Evolutionary conservation across 495 filamentous ascomycete species (phyloP).

Genomic region (Trichoderma asperelloides): DNA sequence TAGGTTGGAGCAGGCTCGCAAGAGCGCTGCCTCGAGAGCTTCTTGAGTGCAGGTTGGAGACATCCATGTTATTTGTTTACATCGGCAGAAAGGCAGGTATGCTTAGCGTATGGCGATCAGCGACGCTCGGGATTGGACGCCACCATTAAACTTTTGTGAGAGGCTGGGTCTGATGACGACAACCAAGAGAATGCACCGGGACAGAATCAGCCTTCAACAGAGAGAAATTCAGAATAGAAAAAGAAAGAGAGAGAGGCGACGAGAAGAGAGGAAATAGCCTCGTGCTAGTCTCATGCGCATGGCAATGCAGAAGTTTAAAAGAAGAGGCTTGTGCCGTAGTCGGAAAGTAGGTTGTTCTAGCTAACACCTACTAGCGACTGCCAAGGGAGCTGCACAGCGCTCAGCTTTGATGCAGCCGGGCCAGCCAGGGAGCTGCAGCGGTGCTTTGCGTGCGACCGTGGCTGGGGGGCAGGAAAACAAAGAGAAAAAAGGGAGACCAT

Average conservation of each 20-base stretch:
- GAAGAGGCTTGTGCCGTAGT: not conserved
- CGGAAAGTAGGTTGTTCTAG: not conserved
- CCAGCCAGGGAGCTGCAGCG: not conserved
- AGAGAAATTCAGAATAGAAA: not conserved
- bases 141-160: conserved; percentile 3
- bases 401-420: not conserved
- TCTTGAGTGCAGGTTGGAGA: not conserved
- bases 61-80: not conserved
- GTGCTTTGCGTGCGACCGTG: not conserved
- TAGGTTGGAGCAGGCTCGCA: conserved; percentile 1
- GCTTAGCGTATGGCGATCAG: conserved; percentile 2
- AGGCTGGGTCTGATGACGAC: not conserved
- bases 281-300: not conserved
- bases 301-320: conserved; percentile 1
- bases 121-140: not conserved
- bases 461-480: not conserved
- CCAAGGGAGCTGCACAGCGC: not conserved
- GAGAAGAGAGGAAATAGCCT: not conserved
- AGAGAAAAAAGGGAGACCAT: not conserved
- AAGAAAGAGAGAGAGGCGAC: not conserved
- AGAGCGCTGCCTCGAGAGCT: not conserved
- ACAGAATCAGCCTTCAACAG: not conserved
- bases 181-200: not conserved
- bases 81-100: not conserved
- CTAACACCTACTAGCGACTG: not conserved